Evolutionary conservation across 495 filamentous ascomycete species (phyloP), one percentile per base, ranked within the genome.

Genomic region (Talaromyces liani): DNA sequence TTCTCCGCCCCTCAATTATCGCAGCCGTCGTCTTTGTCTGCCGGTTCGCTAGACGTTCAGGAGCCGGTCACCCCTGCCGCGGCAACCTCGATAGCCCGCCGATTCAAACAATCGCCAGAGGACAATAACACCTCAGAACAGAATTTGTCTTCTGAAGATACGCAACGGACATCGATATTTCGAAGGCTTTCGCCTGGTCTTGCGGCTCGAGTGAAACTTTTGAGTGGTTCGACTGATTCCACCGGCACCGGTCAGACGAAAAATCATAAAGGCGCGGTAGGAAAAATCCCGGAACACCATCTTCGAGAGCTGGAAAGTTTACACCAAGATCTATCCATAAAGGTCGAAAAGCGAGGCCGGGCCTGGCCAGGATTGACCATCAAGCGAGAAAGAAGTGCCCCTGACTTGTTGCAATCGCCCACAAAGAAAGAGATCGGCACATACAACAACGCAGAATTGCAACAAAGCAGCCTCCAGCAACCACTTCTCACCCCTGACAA

Each of bases 211-310:
- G 84, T 93, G 62, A 91, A 89, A 69, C 80, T 87, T 45, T 75
- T 93, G 51, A 87, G 89, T 69, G 71, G 76, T 78, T 88, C 72
- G 77, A 82, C 63, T 69, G 80, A 74, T 77, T 79, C 36, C 63
- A 72, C 67, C 20, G 67, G 71, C 63, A 77, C 69, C 62, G 73
- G 70, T 24, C 71, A 64, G 24, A 33, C 25, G 16, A 54, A 49
- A 29, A 36, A 18, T 47, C 69, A 69, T 58, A 70, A 73, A 61
- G 81, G 82, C 57, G 69, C 79, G 63, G 80, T 91, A 62, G 90
- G 90, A 64, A 84, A 89, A 58, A 88, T 93, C 12, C 86, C 89
- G 6, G 85, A 91, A 74, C 83, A 88, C 62, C 86, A 91, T 49
- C 77, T 93, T 39, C 83, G 87, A 65, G 82, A 86, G 63, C 78